Percentiles rank a stretch among this genome's conserved stretches.
These are phyloP conservation scores for Raphidocelis subcapitata DNA, from an alignment of 139 green algal species.

Conservation along the genomic window DNA sequence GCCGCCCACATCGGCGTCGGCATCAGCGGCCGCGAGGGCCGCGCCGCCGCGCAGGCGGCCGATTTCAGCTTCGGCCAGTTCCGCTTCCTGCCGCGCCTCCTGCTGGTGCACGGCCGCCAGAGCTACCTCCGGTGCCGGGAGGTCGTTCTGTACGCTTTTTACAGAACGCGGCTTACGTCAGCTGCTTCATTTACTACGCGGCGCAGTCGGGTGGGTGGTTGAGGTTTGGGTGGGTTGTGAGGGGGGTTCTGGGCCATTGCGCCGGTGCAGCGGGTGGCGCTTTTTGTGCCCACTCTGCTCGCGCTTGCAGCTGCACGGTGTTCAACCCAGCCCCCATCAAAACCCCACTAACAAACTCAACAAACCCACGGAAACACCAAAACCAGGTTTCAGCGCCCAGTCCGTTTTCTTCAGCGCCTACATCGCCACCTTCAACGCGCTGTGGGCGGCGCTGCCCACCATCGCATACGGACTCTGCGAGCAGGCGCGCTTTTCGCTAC, in stretches of 20 bases:
- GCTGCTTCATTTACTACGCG: conserved; percentile 75
- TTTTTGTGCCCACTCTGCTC: neutral
- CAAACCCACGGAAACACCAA: conserved; percentile 27
- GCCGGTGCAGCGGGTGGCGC: neutral
- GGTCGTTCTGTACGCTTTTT: conserved; percentile 94
- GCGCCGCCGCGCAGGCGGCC: conserved; percentile 68
- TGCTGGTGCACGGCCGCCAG: conserved; percentile 91
- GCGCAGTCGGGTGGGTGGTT: conserved; percentile 48
- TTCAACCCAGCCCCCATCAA: no score
- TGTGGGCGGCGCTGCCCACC: conserved; percentile 71
- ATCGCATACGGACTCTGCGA: conserved; percentile 75
- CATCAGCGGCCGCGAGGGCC: conserved; percentile 90
- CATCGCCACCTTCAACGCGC: conserved; percentile 51
- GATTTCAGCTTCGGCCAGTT: conserved; percentile 34
- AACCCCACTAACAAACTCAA: no score
- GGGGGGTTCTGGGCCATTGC: neutral
- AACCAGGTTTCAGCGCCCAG: conserved; percentile 54
- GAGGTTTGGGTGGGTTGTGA: neutral
- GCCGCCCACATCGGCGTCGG: conserved; percentile 93
- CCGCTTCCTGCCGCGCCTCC: conserved; percentile 80
- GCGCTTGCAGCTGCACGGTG: neutral
- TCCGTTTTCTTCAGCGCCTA: conserved; percentile 30
- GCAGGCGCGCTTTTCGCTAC: neutral
- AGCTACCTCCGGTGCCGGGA: conserved; percentile 76
- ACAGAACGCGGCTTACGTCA: conserved; percentile 91